Evolutionary conservation across 2,329 filamentous ascomycete species (phyloP).

Genomic region (Cercospora sp.): DNA sequence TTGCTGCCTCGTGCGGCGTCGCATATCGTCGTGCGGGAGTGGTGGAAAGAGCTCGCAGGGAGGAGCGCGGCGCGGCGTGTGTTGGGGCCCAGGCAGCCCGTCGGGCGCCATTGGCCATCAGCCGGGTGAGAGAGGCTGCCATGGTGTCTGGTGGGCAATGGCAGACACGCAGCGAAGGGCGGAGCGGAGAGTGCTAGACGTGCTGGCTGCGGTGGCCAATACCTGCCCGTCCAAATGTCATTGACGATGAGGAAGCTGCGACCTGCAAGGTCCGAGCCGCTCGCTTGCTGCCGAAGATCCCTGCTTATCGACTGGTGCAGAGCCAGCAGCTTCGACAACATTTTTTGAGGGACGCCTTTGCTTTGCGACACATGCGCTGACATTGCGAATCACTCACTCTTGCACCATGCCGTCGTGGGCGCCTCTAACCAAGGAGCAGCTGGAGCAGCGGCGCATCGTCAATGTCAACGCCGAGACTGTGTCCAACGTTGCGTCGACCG

Average conservation of each 20-base stretch:
- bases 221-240: slow-evolving; percentile 11
- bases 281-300: slow-evolving; percentile 12
- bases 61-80: slow-evolving; percentile 34
- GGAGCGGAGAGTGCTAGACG: slow-evolving; percentile 6
- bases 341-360: background rate
- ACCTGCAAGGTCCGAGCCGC: background rate
- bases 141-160: slow-evolving; percentile 50
- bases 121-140: slow-evolving; percentile 69
- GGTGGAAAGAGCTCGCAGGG: slow-evolving; percentile 64
- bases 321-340: slow-evolving; percentile 8
- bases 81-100: slow-evolving; percentile 35
- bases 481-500: slow-evolving; percentile 81
- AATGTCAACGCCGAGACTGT: slow-evolving; percentile 88
- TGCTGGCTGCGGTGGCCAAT: slow-evolving; percentile 18
- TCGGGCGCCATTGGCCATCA: slow-evolving; percentile 66
- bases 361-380: background rate
- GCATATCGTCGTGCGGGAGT: slow-evolving; percentile 64
- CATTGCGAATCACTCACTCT: background rate
- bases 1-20: slow-evolving; percentile 46
- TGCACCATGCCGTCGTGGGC: slow-evolving; percentile 37
- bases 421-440: slow-evolving; percentile 54
- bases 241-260: slow-evolving; percentile 9
- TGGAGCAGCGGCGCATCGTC: slow-evolving; percentile 73
- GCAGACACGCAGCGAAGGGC: slow-evolving; percentile 9
- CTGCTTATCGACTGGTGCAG: slow-evolving; percentile 8